Evolutionary conservation across 1,284 basidiomycete genomes (phyloP), one percentile per base, ranked within the genome.

Genomic region (Cystobasidium slooffiae): DNA sequence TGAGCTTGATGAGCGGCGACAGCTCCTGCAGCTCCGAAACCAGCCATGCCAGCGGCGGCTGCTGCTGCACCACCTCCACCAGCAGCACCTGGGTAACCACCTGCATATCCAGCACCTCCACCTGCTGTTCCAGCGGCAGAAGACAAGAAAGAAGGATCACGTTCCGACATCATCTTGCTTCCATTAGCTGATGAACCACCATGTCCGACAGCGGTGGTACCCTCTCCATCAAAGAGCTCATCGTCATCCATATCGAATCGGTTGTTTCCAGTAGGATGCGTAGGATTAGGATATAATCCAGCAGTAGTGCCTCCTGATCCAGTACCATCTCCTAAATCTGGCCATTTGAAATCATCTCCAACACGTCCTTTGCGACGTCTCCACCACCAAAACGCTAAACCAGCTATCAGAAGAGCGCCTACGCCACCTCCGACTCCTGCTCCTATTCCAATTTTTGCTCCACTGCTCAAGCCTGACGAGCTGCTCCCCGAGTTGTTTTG

Each of bases 231-330:
- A 39, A 56, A 73, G 18, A 73, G 52, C 7, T 73, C 70, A 12
- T 73, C 70, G n/a, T 73, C 70, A 52, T 73, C 70, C 70, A 73
- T 73, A 12, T 73, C 70, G 63, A 73, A 73, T 31, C 70, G 62
- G 52, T 73, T 73, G 55, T 73, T 66, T 10, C 70, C 70, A 20
- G 70, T 73, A 24, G 70, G 70, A 22, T 73, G 62, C 14, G 70
- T 73, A 37, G 70, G 52, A 59, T 73, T 73, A 4, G 70, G 70
- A 22, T 47, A 73, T n/a, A 73, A 37, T 14, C 62, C 70, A 31
- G 62, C 70, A 18, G 70, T 53, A 10, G 70, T 73, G 16, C 70
- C 70, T 20, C 70, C 70, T 7, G 70, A 73, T 46, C 70, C 70
- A 10, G 70, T 58, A 12, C 70, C 70, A 39, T 73, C 70, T 39